A percentile compares a stretch with the other conserved stretches of the same genome.
Conservation (phyloP, 1,139 yeast genomes). For the Magnusiomyces clavatus region DNA sequence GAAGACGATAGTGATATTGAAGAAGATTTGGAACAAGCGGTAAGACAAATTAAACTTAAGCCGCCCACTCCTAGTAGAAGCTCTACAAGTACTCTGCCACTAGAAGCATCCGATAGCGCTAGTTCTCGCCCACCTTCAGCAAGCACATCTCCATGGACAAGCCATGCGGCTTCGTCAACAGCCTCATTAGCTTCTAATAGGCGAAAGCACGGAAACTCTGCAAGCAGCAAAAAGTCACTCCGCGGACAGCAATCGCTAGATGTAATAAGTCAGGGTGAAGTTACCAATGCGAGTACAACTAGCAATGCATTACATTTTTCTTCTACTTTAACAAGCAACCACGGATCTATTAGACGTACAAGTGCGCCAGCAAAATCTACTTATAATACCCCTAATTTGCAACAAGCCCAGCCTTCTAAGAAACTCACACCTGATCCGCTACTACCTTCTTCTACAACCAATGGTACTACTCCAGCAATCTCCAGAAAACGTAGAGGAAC, state of each 20-base stretch:
- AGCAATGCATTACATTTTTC: neutral
- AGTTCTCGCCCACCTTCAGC: conserved; percentile 10
- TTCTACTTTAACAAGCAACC: neutral
- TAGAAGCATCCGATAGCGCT: neutral
- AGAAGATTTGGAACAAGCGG: conserved; percentile 30
- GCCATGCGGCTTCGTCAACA: conserved; percentile 17
- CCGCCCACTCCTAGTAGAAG: conserved; percentile 13
- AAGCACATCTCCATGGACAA: conserved; percentile 11
- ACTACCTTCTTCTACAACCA: neutral
- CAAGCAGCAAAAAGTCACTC: neutral
- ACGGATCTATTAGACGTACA: neutral
- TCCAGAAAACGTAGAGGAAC: neutral
- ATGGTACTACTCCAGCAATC: neutral
- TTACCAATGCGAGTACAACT: neutral
- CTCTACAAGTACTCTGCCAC: neutral
- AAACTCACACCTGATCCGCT: conserved; percentile 1
- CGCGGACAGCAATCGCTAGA: neutral
- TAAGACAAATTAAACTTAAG: conserved; percentile 24
- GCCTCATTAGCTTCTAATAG: conserved; percentile 2
- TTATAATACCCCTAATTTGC: neutral
- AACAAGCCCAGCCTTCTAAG: neutral
- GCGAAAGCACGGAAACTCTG: neutral
- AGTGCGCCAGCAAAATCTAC: neutral
- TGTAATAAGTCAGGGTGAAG: neutral
- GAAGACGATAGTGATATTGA: conserved; percentile 35